Conservation (phyloP, 768 basidiomycete species). For the Russula lepida region DNA sequence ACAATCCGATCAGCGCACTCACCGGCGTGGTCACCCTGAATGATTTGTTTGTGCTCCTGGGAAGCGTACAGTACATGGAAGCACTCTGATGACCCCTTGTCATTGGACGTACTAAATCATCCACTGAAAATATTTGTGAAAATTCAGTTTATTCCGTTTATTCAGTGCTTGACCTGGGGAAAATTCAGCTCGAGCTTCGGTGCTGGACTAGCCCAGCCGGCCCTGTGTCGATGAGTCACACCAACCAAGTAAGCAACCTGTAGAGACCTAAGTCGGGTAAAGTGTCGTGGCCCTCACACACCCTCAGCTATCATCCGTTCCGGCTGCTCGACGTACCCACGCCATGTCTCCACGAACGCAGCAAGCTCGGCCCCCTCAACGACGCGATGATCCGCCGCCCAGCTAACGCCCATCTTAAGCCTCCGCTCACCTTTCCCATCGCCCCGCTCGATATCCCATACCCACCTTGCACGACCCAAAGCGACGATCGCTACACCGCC, state of each 20-base stretch:
- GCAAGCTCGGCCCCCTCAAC: slow-evolving; percentile 86
- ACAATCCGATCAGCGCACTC: background rate
- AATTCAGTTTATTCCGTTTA: too few species aligned
- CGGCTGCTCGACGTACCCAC: slow-evolving; percentile 69
- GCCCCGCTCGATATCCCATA: slow-evolving; percentile 54
- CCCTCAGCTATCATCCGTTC: slow-evolving; percentile 53
- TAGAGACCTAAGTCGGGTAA: background rate
- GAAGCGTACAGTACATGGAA: background rate
- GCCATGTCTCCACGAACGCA: slow-evolving; percentile 83
- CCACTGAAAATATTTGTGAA: background rate
- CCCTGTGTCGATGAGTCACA: too few species aligned
- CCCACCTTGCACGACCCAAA: slow-evolving; percentile 70
- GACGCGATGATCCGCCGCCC: slow-evolving; percentile 82
- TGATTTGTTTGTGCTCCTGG: background rate
- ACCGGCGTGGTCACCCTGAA: background rate
- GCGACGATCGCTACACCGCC: slow-evolving; percentile 84
- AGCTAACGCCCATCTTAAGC: slow-evolving; percentile 59
- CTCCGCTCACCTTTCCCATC: slow-evolving; percentile 43
- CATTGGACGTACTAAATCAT: too few species aligned
- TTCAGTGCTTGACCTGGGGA: background rate
- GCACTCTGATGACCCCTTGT: too few species aligned
- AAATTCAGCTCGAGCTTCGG: background rate
- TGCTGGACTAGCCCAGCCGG: background rate
- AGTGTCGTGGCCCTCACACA: slow-evolving; percentile 24
- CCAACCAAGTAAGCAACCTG: background rate